These are phyloP conservation scores for Iris macrosiphon DNA, from an alignment of 106 monocot genomes.

Conservation along the genomic window DNA sequence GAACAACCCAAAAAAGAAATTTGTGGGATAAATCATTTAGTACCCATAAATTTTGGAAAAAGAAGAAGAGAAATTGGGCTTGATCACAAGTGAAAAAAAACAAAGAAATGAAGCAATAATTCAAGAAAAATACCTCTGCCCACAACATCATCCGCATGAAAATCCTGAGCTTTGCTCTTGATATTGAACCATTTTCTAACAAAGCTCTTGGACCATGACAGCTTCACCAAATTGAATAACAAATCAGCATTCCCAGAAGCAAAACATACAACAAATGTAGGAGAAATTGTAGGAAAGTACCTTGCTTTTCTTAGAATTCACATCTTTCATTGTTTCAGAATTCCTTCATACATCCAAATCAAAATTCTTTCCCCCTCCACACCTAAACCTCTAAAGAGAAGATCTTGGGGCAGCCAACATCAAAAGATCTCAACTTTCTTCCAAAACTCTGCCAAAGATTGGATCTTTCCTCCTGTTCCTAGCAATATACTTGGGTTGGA, in stretches of 20 bases:
- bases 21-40: too few species aligned
- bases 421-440: neutral
- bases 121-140: neutral
- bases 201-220: conserved; percentile 28
- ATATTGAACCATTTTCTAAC: conserved; percentile 29
- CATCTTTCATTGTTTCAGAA: conserved; percentile 27
- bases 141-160: conserved; percentile 17
- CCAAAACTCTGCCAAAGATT: too few species aligned
- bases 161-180: conserved; percentile 20
- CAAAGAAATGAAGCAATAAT: neutral
- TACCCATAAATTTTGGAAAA: too few species aligned
- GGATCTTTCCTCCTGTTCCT: neutral
- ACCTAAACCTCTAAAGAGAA: too few species aligned
- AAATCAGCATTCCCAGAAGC: neutral
- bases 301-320: conserved; percentile 20
- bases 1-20: neutral
- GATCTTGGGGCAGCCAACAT: too few species aligned
- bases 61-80: neutral
- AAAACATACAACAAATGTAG: neutral
- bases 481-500: neutral
- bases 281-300: neutral
- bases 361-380: neutral
- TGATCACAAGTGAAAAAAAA: neutral
- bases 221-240: neutral
- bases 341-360: conserved; percentile 7